Base-by-base conservation (phyloP, 805 yeast genomes). In the Isabelozyma pseudorhagii region DNA sequence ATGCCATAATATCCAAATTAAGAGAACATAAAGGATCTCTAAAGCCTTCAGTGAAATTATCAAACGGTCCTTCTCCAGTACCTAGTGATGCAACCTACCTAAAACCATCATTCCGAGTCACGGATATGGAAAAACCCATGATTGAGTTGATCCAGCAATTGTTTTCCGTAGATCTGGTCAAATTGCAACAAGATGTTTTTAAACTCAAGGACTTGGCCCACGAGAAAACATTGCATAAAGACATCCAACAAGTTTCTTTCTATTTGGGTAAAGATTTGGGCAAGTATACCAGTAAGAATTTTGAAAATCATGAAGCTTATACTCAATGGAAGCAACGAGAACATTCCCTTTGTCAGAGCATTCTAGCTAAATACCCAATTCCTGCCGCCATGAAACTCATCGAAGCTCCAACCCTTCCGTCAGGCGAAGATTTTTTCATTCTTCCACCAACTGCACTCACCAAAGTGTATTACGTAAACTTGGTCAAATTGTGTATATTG, bases 121-220 rank as follows among this genome's bases (percentile, higher is more conserved):
- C 73, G 0, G 89, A 85, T 52, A 80, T 86, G 66, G 79, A 81
- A 15, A 72, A 75, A 51, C 76, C 83, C 1, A 46, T 60, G 47
- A 50, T 72, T 8, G 46, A 28, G n/a, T 65, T 79, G 21, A 57
- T 87, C 8, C 75, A 72, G 38, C 62, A 67, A 3, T 47, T 86
- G n/a, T 84, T 87, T 58, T 58, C 61, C 4, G 69, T 81, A 2
- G 81, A 81, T 45, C 72, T 67, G 3, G 55, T 71, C 1, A 71
- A 73, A 46, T 50, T 87, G 9, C 90, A 85, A 57, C 77, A 73
- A 40, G 89, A 83, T 57, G 63, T 85, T 1, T 62, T 71, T 40
- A 65, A 66, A 28, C 60, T 71, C 42, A 79, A 77, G 51, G 72
- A 68, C 15, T 27, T 59, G 2, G 68, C 81, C 1, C 70, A 70